Conservation (phyloP, 192 early-diverging fungal genomes). For the Chytriomyces hyalinus region DNA sequence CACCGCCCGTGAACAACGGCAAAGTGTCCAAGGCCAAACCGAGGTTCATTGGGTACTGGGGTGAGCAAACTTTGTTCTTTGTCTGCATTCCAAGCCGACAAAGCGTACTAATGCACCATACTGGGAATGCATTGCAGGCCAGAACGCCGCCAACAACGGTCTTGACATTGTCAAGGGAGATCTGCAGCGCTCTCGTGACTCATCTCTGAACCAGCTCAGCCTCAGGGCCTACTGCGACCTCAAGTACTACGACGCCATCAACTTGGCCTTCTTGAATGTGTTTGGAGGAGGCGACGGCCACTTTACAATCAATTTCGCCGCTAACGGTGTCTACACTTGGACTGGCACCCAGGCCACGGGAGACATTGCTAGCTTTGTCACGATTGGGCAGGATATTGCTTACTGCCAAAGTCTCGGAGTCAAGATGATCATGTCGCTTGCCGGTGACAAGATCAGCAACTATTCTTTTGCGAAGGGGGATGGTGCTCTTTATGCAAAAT, state of each 20-base stretch:
- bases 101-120: too few species aligned
- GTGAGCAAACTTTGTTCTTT: too few species aligned
- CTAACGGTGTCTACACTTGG: slow-evolving; percentile 26
- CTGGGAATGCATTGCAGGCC: neutral
- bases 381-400: slow-evolving; percentile 30
- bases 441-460: slow-evolving; percentile 38
- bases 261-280: slow-evolving; percentile 39
- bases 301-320: slow-evolving; percentile 42
- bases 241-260: slow-evolving; percentile 38
- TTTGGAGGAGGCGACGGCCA: slow-evolving; percentile 42
- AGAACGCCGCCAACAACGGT: slow-evolving; percentile 19
- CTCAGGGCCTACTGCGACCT: slow-evolving; percentile 9
- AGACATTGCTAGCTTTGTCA: slow-evolving; percentile 22
- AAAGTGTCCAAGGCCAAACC: neutral
- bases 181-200: neutral
- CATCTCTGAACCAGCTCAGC: neutral
- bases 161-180: slow-evolving; percentile 13
- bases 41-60: slow-evolving; percentile 11
- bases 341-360: slow-evolving; percentile 14
- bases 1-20: neutral
- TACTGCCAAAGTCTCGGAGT: slow-evolving; percentile 36
- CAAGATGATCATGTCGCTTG: slow-evolving; percentile 38
- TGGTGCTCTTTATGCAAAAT: slow-evolving; percentile 28
- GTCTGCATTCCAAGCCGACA: too few species aligned
- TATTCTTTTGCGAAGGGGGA: slow-evolving; percentile 40